Base-by-base conservation (phyloP, 2,329 filamentous ascomycete genomes). In the Trichoderma sp. region DNA sequence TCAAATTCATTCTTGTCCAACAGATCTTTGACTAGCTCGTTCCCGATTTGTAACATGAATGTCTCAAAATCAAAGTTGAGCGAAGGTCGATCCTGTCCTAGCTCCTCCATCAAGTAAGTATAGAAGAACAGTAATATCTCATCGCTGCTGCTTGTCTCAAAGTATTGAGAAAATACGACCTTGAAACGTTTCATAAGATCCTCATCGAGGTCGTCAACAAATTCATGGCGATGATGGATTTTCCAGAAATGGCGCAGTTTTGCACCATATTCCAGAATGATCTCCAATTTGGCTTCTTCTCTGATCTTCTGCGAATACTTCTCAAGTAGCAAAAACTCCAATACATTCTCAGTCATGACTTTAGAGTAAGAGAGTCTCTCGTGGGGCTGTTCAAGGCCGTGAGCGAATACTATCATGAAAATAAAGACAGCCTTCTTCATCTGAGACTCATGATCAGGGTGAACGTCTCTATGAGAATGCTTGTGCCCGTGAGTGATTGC, bases 341-440 rank as follows among this genome's bases (percentile, higher is more conserved):
- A 10, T 3, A 63, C 31, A n/a, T 35, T 63, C 5, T 63, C 60
- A 52, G 60, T 43, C 47, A 63, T 63, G 19, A 63, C 8, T 2
- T 37, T 53, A 11, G 43, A 53, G 19, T 63, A 63, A 13, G 60
- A 52, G 14, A 63, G 47, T 14, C 74, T 70, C 49, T 73, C 73
- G 11, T 76, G 71, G 19, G 80, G 76, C 14, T 76, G 74, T 24
- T 76, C 75, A 3, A 84, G 75, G 5, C 77, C 76, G 49, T 82
- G 80, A 71, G 85, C 81, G 40, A 85, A 81, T 0, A 79, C 77
- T 4, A 82, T 81, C 0, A 85, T 74, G 74, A 85, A 85, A 13
- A 84, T 77, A 29, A 84, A 81, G 4, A 80, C 77, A 0, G 77
- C 74, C 68, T 78, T 80, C 62, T 75, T 77, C 49, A 81, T 72